Evolutionary conservation across 148 eudicot genomes (phyloP).

Genomic region (Rhododendron molle): DNA sequence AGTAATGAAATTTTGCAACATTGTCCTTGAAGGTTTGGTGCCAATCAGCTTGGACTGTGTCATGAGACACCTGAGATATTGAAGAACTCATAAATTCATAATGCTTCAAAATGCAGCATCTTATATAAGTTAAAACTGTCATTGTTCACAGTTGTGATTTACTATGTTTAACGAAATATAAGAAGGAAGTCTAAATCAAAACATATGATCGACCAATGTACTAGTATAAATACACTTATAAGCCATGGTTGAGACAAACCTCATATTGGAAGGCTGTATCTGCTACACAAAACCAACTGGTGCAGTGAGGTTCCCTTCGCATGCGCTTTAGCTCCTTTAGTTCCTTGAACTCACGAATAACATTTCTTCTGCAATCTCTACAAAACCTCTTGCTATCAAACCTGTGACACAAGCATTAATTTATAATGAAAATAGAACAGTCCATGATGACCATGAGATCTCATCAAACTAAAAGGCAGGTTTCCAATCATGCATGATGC

Average conservation of each 20-base stretch:
- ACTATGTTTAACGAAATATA: background rate
- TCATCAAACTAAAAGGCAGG: background rate
- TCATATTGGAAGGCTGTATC: slow-evolving; percentile 91
- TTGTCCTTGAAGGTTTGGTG: slow-evolving; percentile 77
- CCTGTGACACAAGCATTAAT: slow-evolving; percentile 38
- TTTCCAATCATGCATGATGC: background rate
- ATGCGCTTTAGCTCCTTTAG: slow-evolving; percentile 89
- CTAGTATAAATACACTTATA: background rate
- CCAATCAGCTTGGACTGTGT: slow-evolving; percentile 88
- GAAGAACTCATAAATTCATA: background rate
- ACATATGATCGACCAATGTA: background rate
- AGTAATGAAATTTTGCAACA: slow-evolving; percentile 73
- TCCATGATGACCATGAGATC: slow-evolving; percentile 5
- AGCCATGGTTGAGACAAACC: slow-evolving; percentile 34
- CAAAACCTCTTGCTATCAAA: slow-evolving; percentile 97
- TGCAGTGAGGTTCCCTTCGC: slow-evolving; percentile 77
- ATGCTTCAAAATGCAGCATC: slow-evolving; percentile 1
- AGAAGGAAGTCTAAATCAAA: background rate
- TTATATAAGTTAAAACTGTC: background rate
- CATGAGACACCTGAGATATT: slow-evolving; percentile 63
- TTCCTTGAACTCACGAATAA: slow-evolving; percentile 92
- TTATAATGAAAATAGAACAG: slow-evolving; percentile 8
- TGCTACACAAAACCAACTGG: slow-evolving; percentile 93
- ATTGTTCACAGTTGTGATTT: background rate
- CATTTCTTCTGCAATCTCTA: slow-evolving; percentile 96